Evolutionary conservation across 2,329 filamentous ascomycete species (phyloP).

Genomic region (Colletotrichum tofieldiae): DNA sequence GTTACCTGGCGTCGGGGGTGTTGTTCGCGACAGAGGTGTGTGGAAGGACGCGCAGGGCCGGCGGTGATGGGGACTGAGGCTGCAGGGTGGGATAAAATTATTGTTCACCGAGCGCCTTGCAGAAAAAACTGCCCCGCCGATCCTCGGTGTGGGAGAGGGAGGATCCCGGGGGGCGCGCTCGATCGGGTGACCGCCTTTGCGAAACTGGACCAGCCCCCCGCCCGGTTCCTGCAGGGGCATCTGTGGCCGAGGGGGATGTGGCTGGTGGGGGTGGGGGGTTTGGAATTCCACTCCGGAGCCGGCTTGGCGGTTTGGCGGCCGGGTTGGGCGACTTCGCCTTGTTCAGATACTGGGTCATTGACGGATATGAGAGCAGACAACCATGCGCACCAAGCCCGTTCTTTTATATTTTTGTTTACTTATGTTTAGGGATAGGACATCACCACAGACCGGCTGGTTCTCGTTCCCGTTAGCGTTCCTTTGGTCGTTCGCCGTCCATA

Average conservation of each 20-base stretch:
- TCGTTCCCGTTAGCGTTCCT: too few relatives aligned
- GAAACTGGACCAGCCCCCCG: neutral
- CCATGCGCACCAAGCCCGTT: too few relatives aligned
- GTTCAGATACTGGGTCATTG: neutral
- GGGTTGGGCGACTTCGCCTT: neutral
- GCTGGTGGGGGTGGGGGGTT: neutral
- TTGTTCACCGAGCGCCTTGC: conserved; percentile 39
- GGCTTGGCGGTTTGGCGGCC: conserved; percentile 8
- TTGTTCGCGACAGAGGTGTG: neutral
- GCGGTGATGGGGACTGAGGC: conserved; percentile 8
- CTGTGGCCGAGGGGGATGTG: neutral
- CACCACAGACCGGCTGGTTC: too few relatives aligned
- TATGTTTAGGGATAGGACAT: too few relatives aligned
- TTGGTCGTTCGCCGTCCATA: too few relatives aligned
- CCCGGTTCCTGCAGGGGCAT: neutral
- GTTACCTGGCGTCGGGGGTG: neutral
- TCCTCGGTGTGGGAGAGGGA: conserved; percentile 25
- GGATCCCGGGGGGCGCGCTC: neutral
- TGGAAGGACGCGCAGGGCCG: neutral
- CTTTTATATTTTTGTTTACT: too few relatives aligned
- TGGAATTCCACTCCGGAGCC: conserved; percentile 7
- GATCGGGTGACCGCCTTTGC: conserved; percentile 34
- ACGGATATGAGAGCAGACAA: too few relatives aligned
- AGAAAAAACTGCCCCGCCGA: conserved; percentile 37
- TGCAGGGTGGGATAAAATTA: conserved; percentile 41